These are phyloP conservation scores for Tetrahymena borealis DNA, from an alignment of 73 alveolate species.

Conservation along the genomic window DNA sequence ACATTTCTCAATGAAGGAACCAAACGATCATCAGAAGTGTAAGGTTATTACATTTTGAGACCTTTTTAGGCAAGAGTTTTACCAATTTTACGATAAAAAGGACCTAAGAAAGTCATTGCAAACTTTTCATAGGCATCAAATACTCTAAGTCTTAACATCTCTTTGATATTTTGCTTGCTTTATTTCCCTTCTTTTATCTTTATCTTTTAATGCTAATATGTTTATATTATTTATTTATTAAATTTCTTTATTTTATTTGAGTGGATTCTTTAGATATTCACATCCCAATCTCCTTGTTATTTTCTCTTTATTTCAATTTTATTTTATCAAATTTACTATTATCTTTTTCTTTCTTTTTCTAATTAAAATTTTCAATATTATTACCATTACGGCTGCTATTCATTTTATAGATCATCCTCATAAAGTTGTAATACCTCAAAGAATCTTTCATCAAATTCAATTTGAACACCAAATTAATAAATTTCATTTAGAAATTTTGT, in stretches of 20 bases:
- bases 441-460: no score
- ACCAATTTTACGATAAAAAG: constrained; percentile 38
- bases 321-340: neutral
- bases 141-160: neutral
- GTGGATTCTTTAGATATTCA: neutral
- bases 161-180: neutral
- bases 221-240: neutral
- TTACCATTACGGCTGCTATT: no score
- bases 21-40: constrained; percentile 40
- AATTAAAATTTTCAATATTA: neutral
- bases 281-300: neutral
- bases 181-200: neutral
- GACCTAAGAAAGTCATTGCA: constrained; percentile 11
- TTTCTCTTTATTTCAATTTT: neutral
- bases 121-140: neutral
- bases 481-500: no score
- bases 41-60: constrained; percentile 7
- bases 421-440: no score
- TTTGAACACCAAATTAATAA: no score
- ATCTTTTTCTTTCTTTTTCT: neutral
- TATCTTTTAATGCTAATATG: neutral
- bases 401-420: no score
- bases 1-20: constrained; percentile 30
- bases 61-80: constrained; percentile 4
- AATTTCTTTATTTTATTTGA: neutral